Conservation (phyloP, 768 basidiomycete species). For the Auricularia cornea region DNA sequence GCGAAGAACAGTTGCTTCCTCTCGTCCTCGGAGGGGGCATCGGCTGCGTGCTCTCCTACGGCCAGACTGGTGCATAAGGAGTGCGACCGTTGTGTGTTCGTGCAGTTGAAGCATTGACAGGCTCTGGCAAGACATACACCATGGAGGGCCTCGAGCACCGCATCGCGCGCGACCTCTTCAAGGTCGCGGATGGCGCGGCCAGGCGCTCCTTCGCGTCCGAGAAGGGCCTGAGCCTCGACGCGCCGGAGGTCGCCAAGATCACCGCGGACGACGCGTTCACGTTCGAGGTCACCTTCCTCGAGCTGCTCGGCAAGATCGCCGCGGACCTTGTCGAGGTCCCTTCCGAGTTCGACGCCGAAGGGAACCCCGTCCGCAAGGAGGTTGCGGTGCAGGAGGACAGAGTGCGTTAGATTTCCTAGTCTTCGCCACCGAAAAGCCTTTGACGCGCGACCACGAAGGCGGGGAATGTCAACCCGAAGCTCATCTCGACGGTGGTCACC, state of each 20-base stretch:
- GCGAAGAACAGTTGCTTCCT: slow-evolving; percentile 16
- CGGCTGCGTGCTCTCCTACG: slow-evolving; percentile 26
- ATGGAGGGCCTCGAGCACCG: slow-evolving; percentile 28
- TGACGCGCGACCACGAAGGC: slow-evolving; percentile 5
- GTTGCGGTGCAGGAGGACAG: slow-evolving; percentile 26
- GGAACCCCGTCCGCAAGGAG: slow-evolving; percentile 20
- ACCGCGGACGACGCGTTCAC: slow-evolving; percentile 15
- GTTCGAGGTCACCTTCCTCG: slow-evolving; percentile 27
- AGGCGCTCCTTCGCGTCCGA: slow-evolving; percentile 15
- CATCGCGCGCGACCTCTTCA: slow-evolving; percentile 27
- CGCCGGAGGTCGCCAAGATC: neutral
- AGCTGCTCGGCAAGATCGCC: slow-evolving; percentile 25
- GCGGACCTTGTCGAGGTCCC: slow-evolving; percentile 22
- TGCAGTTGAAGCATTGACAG: neutral
- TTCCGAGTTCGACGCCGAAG: slow-evolving; percentile 16
- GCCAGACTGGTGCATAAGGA: slow-evolving; percentile 20
- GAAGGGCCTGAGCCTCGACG: neutral
- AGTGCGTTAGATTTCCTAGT: slow-evolving; percentile 12
- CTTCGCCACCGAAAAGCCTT: neutral
- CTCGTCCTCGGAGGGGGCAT: slow-evolving; percentile 25
- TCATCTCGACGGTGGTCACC: slow-evolving; percentile 19
- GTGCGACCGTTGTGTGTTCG: slow-evolving; percentile 6
- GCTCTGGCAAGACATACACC: slow-evolving; percentile 13
- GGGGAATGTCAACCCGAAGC: slow-evolving; percentile 23
- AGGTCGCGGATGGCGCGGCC: slow-evolving; percentile 14